Conservation (phyloP, 257 asterid genomes). For the Scutellaria baicalensis region DNA sequence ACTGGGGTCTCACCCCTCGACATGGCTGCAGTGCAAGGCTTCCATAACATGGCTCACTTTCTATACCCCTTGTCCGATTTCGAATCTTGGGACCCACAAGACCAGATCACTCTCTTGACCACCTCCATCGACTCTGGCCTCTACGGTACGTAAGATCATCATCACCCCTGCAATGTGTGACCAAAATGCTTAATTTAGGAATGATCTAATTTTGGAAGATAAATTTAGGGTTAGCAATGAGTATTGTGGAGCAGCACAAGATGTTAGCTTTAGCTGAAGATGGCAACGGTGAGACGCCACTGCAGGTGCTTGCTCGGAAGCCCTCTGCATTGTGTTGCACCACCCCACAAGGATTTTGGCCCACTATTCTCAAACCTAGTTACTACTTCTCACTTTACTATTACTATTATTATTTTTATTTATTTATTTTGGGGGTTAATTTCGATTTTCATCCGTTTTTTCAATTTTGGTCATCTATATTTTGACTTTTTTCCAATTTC, state of each 20-base stretch:
- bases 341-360: neutral
- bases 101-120: conserved; percentile 11
- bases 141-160: too few relatives aligned
- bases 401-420: too few relatives aligned
- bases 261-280: conserved; percentile 14
- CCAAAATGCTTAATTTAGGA: too few relatives aligned
- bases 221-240: conserved; percentile 13
- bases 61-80: neutral
- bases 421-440: too few relatives aligned
- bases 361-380: neutral
- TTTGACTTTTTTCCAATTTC: too few relatives aligned
- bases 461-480: too few relatives aligned
- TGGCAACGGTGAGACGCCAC: conserved; percentile 5
- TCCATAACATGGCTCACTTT: neutral
- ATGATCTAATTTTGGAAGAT: neutral
- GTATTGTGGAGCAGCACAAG: neutral
- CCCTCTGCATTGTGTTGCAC: conserved; percentile 15
- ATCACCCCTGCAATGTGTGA: too few relatives aligned
- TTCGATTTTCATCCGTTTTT: too few relatives aligned
- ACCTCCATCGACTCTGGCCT: conserved; percentile 13
- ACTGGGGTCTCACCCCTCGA: conserved; percentile 18
- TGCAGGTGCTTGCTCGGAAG: conserved; percentile 24
- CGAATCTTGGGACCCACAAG: neutral
- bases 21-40: conserved; percentile 25
- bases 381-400: neutral